Conservation (phyloP, 164 flowering plant species). For the Berberis thunbergii region DNA sequence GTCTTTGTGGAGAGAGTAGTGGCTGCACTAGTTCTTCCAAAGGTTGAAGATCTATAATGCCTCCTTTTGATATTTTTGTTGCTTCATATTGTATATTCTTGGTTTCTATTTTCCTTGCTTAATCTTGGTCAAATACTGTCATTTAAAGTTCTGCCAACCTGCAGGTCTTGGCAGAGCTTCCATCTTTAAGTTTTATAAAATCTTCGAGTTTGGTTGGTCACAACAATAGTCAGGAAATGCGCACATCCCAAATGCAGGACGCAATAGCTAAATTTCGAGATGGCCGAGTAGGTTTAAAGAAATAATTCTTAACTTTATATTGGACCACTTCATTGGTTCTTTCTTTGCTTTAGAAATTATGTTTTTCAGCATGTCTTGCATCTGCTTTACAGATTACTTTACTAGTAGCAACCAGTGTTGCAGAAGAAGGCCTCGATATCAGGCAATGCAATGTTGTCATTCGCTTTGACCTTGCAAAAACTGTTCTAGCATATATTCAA, state of each 20-base stretch:
- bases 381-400: slow-evolving; percentile 57
- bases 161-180: slow-evolving; percentile 95
- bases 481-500: slow-evolving; percentile 97
- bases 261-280: slow-evolving; percentile 87
- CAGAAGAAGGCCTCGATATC: slow-evolving; percentile 99
- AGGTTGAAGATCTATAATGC: slow-evolving; percentile 37
- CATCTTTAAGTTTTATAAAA: slow-evolving; percentile 75
- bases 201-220: slow-evolving; percentile 98
- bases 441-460: slow-evolving; percentile 99
- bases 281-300: slow-evolving; percentile 69
- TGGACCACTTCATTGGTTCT: not conserved
- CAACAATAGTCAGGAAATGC: slow-evolving; percentile 97
- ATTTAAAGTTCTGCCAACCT: slow-evolving; percentile 9
- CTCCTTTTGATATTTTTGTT: not conserved
- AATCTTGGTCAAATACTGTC: not conserved
- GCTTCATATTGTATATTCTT: not conserved
- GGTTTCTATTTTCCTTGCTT: not conserved
- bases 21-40: slow-evolving; percentile 95
- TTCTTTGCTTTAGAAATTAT: not conserved
- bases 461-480: slow-evolving; percentile 99
- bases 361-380: not conserved
- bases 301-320: not conserved
- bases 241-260: slow-evolving; percentile 92
- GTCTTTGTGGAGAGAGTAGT: slow-evolving; percentile 98
- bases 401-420: slow-evolving; percentile 98